These are phyloP conservation scores for Penicillium lividum DNA, from an alignment of 495 filamentous ascomycete species.

Conservation along the genomic window DNA sequence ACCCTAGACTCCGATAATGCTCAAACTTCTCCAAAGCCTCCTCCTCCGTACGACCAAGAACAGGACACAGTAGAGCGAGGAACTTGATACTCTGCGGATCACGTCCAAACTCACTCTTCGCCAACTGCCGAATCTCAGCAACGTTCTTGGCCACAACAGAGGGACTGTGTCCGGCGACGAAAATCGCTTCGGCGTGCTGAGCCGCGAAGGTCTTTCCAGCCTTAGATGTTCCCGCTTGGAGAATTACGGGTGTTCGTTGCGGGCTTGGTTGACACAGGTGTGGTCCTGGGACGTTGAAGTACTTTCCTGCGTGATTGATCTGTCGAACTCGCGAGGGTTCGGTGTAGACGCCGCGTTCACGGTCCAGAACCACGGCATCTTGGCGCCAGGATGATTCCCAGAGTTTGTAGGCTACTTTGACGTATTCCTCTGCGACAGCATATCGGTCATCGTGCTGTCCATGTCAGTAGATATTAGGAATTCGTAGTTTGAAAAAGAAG, in stretches of 20 bases:
- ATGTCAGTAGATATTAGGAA: background rate
- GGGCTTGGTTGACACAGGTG: constrained; percentile 65
- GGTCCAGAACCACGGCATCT: constrained; percentile 63
- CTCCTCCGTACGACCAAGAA: constrained; percentile 55
- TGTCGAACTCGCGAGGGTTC: constrained; percentile 58
- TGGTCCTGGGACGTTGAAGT: constrained; percentile 64
- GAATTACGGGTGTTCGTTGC: constrained; percentile 64
- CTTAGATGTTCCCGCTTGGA: constrained; percentile 66
- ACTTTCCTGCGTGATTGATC: constrained; percentile 69
- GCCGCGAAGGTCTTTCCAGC: constrained; percentile 65
- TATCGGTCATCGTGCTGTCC: constrained; percentile 70
- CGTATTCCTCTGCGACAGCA: constrained; percentile 65
- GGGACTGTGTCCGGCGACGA: constrained; percentile 52
- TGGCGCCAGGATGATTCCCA: constrained; percentile 69
- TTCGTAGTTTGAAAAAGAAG: background rate
- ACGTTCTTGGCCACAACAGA: constrained; percentile 49
- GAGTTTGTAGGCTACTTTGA: constrained; percentile 69
- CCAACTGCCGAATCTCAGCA: constrained; percentile 51
- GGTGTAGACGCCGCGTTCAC: constrained; percentile 56
- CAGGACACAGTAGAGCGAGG: constrained; percentile 51
- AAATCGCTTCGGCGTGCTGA: constrained; percentile 58
- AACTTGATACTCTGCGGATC: constrained; percentile 55
- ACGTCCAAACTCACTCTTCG: constrained; percentile 44
- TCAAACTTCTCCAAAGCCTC: constrained; percentile 55
- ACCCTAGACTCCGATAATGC: constrained; percentile 48